Conservation (phyloP, 1,284 basidiomycete genomes). For the Phenoliferia sp. region DNA sequence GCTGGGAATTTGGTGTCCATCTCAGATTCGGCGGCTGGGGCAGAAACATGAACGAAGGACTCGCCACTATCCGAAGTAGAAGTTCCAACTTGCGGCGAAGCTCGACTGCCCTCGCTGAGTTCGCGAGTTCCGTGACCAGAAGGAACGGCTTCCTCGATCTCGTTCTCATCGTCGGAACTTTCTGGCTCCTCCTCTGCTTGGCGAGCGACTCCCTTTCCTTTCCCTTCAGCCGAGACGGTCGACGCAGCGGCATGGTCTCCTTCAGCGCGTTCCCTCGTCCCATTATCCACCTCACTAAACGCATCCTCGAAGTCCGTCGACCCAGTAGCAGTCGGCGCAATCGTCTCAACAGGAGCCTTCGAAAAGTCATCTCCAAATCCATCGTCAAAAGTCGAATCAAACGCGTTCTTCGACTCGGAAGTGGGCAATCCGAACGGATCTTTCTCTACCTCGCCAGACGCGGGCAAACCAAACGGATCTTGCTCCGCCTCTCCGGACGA, state of each 20-base stretch:
- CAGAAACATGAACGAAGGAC: conserved; percentile 15
- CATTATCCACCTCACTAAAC: conserved; percentile 37
- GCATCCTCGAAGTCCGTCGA: conserved; percentile 31
- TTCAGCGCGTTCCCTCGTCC: neutral
- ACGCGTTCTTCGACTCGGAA: conserved; percentile 36
- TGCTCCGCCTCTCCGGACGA: too few species aligned
- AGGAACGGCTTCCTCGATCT: conserved; percentile 11
- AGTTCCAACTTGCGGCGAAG: neutral
- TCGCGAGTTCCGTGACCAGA: neutral
- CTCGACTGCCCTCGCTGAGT: neutral
- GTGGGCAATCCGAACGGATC: conserved; percentile 11
- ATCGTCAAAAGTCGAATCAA: conserved; percentile 66
- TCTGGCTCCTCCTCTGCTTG: conserved; percentile 1
- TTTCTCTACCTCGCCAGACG: neutral
- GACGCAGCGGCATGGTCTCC: neutral
- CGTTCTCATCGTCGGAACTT: conserved; percentile 19
- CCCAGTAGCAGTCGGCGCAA: neutral
- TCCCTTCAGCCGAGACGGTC: neutral
- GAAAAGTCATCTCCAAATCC: conserved; percentile 36
- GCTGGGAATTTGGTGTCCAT: conserved; percentile 3
- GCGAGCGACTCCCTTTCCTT: neutral
- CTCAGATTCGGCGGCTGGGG: neutral
- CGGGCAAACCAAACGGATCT: conserved; percentile 26
- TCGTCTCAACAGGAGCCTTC: conserved; percentile 3
- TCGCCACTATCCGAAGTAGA: conserved; percentile 17